Base-by-base conservation (phyloP, 345 rosid genomes). In the Aquilaria sinensis region DNA sequence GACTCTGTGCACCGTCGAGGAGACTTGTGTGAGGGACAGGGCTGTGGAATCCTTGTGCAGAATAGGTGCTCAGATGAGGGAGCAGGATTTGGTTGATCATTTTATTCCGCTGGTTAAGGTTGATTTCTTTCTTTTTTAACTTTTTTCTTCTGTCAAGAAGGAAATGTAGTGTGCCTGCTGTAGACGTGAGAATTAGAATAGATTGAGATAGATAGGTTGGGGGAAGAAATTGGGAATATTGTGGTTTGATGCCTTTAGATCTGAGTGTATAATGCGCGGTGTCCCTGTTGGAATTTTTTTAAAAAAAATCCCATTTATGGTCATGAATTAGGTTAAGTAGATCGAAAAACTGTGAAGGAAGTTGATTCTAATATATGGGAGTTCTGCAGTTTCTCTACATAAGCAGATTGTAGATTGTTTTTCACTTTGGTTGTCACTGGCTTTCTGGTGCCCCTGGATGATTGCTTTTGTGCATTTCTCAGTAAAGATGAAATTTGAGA, bases 1-100 rank as follows among this genome's bases (percentile, higher is more conserved):
- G 85, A 88, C 84, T 12, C 75, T 85, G 16, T 80, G 89, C 15
- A 70, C 78, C 0, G 89, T 88, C 10, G 96, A 88, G 72, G 95
- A 88, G 61, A 88, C 95, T 56, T 85, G 87, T 16, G 95, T 88
- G 48, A 76, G 95, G 73, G 91, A 88, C 56, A 85, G 77, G 62
- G 81, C 89, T 2, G 96, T 78, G 1, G 96, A 85, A 72, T 88
- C 96, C 0, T 76, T 85, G 57, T 83, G 84, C 65, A 77, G 76
- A 68, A 74, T 88, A 75, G 96, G 91, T 47, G 62, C 92, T 1
- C 96, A 88, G 70, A 83, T 88, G 87, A 81, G 78, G 71, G 91
- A 85, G 72, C 84, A 56, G 55, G 91, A 88, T 23, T 71, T 81
- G 79, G 86, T 83, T 54, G 96, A 88, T 31, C 74, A 53, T 65